Conservation (phyloP, 169 alveolate genomes). For the Fabrea salina region DNA sequence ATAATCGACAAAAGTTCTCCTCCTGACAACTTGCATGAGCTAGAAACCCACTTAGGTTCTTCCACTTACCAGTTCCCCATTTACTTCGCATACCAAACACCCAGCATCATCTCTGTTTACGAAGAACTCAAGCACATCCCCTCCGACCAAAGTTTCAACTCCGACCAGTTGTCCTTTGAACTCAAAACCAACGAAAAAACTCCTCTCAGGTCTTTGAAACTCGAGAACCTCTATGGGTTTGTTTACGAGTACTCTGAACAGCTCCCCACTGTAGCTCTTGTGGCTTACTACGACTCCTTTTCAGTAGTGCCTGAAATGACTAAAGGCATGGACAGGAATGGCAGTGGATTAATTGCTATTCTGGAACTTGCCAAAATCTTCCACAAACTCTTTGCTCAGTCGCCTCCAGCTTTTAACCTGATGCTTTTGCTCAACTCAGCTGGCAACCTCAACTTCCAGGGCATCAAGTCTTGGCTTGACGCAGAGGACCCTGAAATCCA, state of each 20-base stretch:
- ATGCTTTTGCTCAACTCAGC: conserved; percentile 47
- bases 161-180: conserved; percentile 33
- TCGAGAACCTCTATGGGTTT: conserved; percentile 60
- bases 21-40: conserved; percentile 12
- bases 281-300: conserved; percentile 52
- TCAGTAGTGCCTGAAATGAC: conserved; percentile 50
- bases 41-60: conserved; percentile 42
- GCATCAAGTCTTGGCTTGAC: conserved; percentile 39
- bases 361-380: conserved; percentile 47
- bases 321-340: conserved; percentile 50
- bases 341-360: conserved; percentile 54
- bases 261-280: conserved; percentile 50
- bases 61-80: conserved; percentile 50
- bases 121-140: conserved; percentile 25
- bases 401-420: conserved; percentile 42
- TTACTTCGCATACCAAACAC: conserved; percentile 47
- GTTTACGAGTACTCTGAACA: conserved; percentile 38
- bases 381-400: conserved; percentile 30
- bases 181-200: conserved; percentile 40
- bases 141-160: conserved; percentile 43
- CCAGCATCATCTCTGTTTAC: conserved; percentile 28
- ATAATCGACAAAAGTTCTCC: conserved; percentile 40
- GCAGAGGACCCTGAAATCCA: conserved; percentile 37
- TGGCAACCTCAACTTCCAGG: conserved; percentile 51
- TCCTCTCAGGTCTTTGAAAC: conserved; percentile 37